These are phyloP conservation scores for Acanthamoeba divionensis DNA, from an alignment of 208 protist species.

Conservation along the genomic window DNA sequence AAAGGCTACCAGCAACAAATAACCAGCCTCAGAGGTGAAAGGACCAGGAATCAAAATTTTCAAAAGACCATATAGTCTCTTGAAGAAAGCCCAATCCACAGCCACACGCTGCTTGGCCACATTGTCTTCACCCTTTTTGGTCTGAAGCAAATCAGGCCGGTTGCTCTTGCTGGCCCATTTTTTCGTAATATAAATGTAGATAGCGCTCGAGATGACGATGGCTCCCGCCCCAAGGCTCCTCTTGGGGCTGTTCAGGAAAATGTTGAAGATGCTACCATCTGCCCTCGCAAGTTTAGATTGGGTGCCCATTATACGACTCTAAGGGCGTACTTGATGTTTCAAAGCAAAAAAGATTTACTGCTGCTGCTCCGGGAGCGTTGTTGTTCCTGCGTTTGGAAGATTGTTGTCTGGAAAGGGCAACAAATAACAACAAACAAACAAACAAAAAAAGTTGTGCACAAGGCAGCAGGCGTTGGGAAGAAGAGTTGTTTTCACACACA, in stretches of 20 bases:
- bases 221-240: background rate
- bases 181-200: background rate
- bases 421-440: too few species aligned
- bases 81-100: slow-evolving; percentile 57
- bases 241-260: background rate
- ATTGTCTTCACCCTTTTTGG: background rate
- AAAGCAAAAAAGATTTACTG: too few species aligned
- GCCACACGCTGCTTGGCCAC: slow-evolving; percentile 21
- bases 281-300: too few species aligned
- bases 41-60: slow-evolving; percentile 68
- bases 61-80: slow-evolving; percentile 38
- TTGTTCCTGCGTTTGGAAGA: too few species aligned
- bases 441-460: too few species aligned
- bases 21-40: slow-evolving; percentile 60
- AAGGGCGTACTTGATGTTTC: too few species aligned
- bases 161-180: background rate
- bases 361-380: too few species aligned
- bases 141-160: background rate
- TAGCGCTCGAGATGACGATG: background rate
- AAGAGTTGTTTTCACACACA: too few species aligned
- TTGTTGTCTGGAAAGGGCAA: too few species aligned
- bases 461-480: too few species aligned
- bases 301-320: too few species aligned
- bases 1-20: slow-evolving; percentile 60
- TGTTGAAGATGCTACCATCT: too few species aligned